Base-by-base conservation (phyloP, 1,284 basidiomycete species). In the Rhodotorula sp. region DNA sequence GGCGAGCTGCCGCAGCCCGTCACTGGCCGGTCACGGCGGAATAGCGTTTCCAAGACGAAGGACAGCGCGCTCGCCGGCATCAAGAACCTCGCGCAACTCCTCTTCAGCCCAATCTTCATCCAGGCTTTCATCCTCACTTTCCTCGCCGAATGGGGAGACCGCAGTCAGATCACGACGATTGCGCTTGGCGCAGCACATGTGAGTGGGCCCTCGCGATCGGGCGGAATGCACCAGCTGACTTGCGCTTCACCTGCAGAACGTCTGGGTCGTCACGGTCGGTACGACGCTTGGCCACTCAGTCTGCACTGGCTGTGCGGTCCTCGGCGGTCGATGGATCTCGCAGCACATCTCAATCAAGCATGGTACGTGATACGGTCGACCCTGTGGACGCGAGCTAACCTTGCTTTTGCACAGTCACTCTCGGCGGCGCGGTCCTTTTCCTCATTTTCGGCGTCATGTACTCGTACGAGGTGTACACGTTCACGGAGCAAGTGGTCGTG, bases 101-200 rank as follows among this genome's bases (percentile, higher is more conserved):
- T 94, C 74, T 84, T 97, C 27, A 92, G 90, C 1, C 96, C 95
- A 0, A 91, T 96, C 1, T 97, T 97, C 77, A 93, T 95, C 4
- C 94, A 99, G 81, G 88, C 93, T 0, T 99, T 99, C 76, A 83
- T 95, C 49, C 84, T 99, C 66, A 98, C 95, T 0, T 99, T 99
- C 81, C 84, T 99, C 19, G 96, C 94, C 30, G 95, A 99, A 81
- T 99, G 95, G 95, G 96, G 95, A 1, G 96, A 99, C 81, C 84
- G 95, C 55, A 94, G 91, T 78, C 96, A 99, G 82, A 95, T 99
- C 76, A 91, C 96, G 0, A 99, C 95, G 0, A 97, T 99, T 74
- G 94, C 93, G 4, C 84, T 99, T 59, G 96, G 91, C 2, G 94
- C 95, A 47, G 92, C 95, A 32, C 92, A 98, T 83, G 94, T 97